phyloP scores from a whole-genome alignment of 768 basidiomycete species.

The Hericium coralloides region DNA sequence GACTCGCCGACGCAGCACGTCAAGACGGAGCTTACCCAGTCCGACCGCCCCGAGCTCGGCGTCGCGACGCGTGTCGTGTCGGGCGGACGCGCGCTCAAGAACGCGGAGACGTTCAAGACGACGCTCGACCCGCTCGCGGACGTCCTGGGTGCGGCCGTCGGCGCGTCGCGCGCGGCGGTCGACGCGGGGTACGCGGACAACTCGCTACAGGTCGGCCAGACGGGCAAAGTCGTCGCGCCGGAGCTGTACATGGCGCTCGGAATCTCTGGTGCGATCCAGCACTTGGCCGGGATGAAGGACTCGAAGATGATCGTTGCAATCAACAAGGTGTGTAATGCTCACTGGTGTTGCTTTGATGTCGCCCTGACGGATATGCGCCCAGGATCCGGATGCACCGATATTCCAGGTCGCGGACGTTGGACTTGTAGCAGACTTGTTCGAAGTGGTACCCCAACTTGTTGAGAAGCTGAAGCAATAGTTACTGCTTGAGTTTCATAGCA shows the following conservation, averaged over 20 bases:
- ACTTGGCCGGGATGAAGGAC: conserved; percentile 99
- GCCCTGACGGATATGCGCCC: conserved; percentile 3
- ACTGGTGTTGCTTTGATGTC: neutral
- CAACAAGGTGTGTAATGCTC: conserved; percentile 64
- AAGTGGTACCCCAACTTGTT: conserved; percentile 83
- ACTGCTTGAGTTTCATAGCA: too few species aligned
- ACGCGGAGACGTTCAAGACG: conserved; percentile 82
- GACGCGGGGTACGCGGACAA: conserved; percentile 98
- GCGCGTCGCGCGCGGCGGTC: conserved; percentile 96
- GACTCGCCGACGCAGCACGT: conserved; percentile 54
- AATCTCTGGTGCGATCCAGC: conserved; percentile 98
- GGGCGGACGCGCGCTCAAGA: conserved; percentile 92
- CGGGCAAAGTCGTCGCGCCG: conserved; percentile 96
- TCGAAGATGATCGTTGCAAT: conserved; percentile 97
- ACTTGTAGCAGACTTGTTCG: conserved; percentile 88
- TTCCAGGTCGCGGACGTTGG: conserved; percentile 98
- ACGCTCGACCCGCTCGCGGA: conserved; percentile 91
- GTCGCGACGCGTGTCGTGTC: conserved; percentile 85
- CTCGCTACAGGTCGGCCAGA: conserved; percentile 97
- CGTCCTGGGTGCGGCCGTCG: conserved; percentile 87
- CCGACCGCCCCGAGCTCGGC: conserved; percentile 88
- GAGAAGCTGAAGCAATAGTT: conserved; percentile 62
- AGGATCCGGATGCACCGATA: conserved; percentile 97
- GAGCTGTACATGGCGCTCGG: conserved; percentile 94
- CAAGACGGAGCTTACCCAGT: conserved; percentile 73